phyloP scores from a whole-genome alignment of 1,139 yeast genomes.

The Yamadazyma sp. region DNA sequence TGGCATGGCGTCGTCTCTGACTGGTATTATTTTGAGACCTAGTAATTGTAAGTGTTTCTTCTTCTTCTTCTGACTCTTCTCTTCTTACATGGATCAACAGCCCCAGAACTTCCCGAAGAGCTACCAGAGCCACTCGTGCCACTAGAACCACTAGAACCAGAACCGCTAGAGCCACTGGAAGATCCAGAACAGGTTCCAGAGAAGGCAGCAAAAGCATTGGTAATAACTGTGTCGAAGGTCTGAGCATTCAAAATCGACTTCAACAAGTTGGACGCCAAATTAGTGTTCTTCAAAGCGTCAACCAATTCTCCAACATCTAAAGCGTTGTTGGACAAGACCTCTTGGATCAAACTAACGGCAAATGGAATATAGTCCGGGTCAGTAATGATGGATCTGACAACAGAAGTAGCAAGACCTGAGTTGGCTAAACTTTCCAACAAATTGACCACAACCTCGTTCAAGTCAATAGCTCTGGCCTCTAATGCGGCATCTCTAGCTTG shows the following conservation, averaged over 20 bases:
- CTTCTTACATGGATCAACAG: constrained; percentile 31
- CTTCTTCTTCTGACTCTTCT: constrained; percentile 42
- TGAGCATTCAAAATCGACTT: constrained; percentile 32
- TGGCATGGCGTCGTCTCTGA: neutral
- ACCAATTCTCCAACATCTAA: constrained; percentile 28
- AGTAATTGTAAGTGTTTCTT: constrained; percentile 25
- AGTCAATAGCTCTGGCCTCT: constrained; percentile 20
- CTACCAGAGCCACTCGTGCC: no score
- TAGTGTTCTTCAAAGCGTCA: constrained; percentile 36
- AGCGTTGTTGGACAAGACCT: constrained; percentile 31
- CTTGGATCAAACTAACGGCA: constrained; percentile 33
- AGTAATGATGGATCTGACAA: constrained; percentile 41
- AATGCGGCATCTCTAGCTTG: constrained; percentile 8
- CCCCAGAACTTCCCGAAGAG: no score
- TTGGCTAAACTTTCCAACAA: constrained; percentile 41
- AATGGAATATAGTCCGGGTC: constrained; percentile 40
- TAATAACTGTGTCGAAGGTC: constrained; percentile 38
- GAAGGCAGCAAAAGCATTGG: constrained; percentile 44
- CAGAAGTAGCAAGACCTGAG: constrained; percentile 45
- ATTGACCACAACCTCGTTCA: constrained; percentile 32
- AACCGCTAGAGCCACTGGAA: constrained; percentile 9
- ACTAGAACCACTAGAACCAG: constrained; percentile 11
- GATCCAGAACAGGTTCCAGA: constrained; percentile 35
- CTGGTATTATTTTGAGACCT: constrained; percentile 4
- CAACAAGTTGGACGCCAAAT: constrained; percentile 37